Conservation (phyloP, 331 rosid genomes). For the Telfairia occidentalis region DNA sequence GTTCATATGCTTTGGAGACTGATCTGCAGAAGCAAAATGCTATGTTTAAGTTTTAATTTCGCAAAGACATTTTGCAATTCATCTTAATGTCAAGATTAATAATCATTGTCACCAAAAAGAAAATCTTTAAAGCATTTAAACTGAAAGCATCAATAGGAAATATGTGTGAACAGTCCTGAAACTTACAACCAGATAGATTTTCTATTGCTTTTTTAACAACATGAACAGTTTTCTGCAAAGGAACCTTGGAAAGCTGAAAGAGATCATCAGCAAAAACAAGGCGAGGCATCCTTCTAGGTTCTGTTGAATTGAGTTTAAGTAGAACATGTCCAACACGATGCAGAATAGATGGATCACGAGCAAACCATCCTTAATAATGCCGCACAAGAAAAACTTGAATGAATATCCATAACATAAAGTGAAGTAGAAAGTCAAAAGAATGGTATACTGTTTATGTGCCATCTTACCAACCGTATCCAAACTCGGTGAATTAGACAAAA, state of each 20-base stretch:
- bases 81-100: background rate
- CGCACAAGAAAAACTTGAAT: slow-evolving; percentile 11
- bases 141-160: background rate
- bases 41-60: slow-evolving; percentile 5
- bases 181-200: slow-evolving; percentile 79
- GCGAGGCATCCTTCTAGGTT: slow-evolving; percentile 48
- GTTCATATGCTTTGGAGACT: slow-evolving; percentile 48
- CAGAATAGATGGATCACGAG: slow-evolving; percentile 58
- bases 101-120: background rate
- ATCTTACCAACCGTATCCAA: slow-evolving; percentile 69
- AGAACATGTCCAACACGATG: slow-evolving; percentile 68
- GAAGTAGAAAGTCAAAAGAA: background rate
- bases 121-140: background rate
- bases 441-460: slow-evolving; percentile 2
- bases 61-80: slow-evolving; percentile 4
- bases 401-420: background rate
- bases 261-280: slow-evolving; percentile 78
- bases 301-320: slow-evolving; percentile 41
- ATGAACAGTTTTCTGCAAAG: slow-evolving; percentile 40
- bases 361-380: slow-evolving; percentile 54
- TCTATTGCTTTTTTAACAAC: slow-evolving; percentile 45
- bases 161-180: background rate
- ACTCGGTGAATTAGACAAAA: slow-evolving; percentile 69
- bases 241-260: slow-evolving; percentile 57
- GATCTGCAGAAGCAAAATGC: slow-evolving; percentile 45